Conservation (phyloP, 2,329 filamentous ascomycete genomes). For the Fusarium nematophilum region DNA sequence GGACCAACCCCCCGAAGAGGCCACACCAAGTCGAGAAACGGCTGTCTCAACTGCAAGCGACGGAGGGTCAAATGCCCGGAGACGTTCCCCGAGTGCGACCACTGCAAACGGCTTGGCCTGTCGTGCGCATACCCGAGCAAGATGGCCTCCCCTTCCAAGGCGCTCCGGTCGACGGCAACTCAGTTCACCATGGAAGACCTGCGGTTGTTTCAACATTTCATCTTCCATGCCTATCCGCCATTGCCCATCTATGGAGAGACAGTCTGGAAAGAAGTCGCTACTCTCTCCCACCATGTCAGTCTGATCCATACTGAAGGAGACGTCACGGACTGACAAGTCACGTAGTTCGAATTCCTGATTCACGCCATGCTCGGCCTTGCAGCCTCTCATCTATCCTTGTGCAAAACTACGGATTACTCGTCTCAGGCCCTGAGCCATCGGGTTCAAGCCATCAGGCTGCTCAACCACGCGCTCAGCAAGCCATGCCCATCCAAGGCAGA, state of each 20-base stretch:
- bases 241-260: slow-evolving; percentile 47
- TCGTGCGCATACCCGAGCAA: slow-evolving; percentile 26
- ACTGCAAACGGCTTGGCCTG: slow-evolving; percentile 31
- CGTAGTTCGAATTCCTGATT: slow-evolving; percentile 51
- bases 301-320: background rate
- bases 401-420: slow-evolving; percentile 30
- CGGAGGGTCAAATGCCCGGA: slow-evolving; percentile 38
- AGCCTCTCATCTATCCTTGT: slow-evolving; percentile 49
- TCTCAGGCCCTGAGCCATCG: slow-evolving; percentile 47
- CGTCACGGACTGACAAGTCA: background rate
- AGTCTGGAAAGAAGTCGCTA: slow-evolving; percentile 49
- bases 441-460: slow-evolving; percentile 45
- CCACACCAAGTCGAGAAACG: slow-evolving; percentile 32
- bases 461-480: slow-evolving; percentile 45
- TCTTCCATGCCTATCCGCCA: slow-evolving; percentile 55
- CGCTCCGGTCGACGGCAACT: slow-evolving; percentile 17
- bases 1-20: slow-evolving; percentile 18
- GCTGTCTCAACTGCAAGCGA: slow-evolving; percentile 38
- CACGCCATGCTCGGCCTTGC: slow-evolving; percentile 53
- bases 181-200: slow-evolving; percentile 57
- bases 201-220: slow-evolving; percentile 63
- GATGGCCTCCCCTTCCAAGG: background rate
- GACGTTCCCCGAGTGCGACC: slow-evolving; percentile 23
- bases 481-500: slow-evolving; percentile 44
- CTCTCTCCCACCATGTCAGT: slow-evolving; percentile 49